Base-by-base conservation (phyloP, 345 rosid genomes). In the Raphanus sativus region DNA sequence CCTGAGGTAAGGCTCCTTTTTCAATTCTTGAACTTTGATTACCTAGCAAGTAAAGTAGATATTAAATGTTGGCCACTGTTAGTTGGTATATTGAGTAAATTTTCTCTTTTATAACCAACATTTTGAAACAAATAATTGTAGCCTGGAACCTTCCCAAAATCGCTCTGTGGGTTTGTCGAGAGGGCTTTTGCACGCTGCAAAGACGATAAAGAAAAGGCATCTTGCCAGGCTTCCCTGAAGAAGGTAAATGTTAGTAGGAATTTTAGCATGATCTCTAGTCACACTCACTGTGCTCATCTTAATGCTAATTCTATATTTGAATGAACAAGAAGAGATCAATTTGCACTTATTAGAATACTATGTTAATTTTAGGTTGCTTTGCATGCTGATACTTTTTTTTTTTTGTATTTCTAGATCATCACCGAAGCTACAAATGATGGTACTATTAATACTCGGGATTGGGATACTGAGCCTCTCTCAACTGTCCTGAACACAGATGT, bases 381-480 rank as follows among this genome's bases (percentile, higher is more conserved):
- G 73, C 74, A 45, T 71, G 55, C 26, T 66, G 40, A 81, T 75
- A 12, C 42, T 1, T 66, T 40, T 28, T 28, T n/a, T 61, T 3
- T 3, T 81, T 50, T 42, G 33, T 65, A 38, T 69, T 54, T 82
- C 42, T 86, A 93, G 98, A 82, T 91, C 50, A 89, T 91, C 85
- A 87, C 84, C 8, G 86, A 81, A 58, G 96, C 97, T 70, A 89
- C 80, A 36, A 82, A 85, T 66, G 94, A 91, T 85, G 82, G 89
- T 26, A 88, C 96, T 52, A 86, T 93, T 45, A 26, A 81, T 75
- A 86, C 89, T 3, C 87, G 84, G 60, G 96, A 93, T 74, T 93
- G 97, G 97, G 97, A 93, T 82, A 80, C 60, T 29, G 93, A 91
- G 84, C 92, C 98, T 70, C 90, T 93, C 77, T 91, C 85, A 77